Percentiles rank a stretch among this genome's conserved stretches.
These are phyloP conservation scores for Xylariaceae sp. DNA, from an alignment of 2,329 filamentous ascomycete genomes.

Conservation along the genomic window DNA sequence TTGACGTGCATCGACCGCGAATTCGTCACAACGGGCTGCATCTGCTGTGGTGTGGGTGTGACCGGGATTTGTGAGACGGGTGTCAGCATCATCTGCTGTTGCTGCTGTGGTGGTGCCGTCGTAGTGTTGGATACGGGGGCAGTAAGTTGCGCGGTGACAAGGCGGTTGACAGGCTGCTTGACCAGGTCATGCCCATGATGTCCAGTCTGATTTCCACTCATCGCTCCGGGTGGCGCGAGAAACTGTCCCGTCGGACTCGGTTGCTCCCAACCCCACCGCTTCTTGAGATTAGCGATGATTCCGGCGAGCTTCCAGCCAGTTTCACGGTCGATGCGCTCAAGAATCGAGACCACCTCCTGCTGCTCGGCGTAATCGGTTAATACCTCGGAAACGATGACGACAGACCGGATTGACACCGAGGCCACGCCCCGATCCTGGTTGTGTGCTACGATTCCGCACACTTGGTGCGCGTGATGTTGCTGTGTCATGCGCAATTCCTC, in stretches of 20 bases:
- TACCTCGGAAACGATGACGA: constrained; percentile 71
- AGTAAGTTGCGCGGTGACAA: constrained; percentile 10
- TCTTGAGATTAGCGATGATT: constrained; percentile 66
- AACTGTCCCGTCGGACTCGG: constrained; percentile 27
- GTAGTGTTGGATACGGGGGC: constrained; percentile 13
- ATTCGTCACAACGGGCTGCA: constrained; percentile 29
- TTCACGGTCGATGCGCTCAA: constrained; percentile 68
- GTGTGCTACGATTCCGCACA: constrained; percentile 86
- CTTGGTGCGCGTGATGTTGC: constrained; percentile 70
- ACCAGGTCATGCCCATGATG: background rate
- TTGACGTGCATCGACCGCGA: constrained; percentile 48
- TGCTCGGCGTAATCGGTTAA: constrained; percentile 67
- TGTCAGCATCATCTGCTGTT: constrained; percentile 25
- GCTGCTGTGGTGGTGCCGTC: constrained; percentile 14
- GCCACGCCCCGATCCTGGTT: constrained; percentile 75
- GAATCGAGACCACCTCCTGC: constrained; percentile 71
- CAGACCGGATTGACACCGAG: constrained; percentile 70
- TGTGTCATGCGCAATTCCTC: constrained; percentile 66
- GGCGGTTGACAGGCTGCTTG: constrained; percentile 21
- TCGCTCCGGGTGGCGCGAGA: constrained; percentile 10
- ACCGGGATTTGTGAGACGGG: constrained; percentile 23
- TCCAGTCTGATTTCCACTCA: background rate
- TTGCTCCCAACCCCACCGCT: constrained; percentile 67
- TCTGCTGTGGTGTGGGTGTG: constrained; percentile 25
- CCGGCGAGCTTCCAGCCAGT: constrained; percentile 74